Evolutionary conservation across 192 early-diverging fungal genomes (phyloP).

Genomic region (Coemansia sp.): DNA sequence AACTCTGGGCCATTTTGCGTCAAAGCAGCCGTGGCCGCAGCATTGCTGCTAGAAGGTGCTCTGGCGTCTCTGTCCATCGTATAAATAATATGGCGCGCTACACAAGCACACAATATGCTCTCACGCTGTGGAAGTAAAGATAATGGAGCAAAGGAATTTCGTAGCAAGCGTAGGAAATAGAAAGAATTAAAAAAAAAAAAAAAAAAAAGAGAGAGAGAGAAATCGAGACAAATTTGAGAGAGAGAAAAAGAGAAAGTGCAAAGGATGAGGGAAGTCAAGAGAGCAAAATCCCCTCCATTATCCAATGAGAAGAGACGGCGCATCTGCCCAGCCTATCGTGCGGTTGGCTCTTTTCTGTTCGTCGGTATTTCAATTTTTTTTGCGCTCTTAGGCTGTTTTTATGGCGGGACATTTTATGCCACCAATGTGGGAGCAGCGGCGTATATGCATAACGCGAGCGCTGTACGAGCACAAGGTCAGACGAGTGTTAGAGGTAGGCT

Average conservation of each 20-base stretch:
- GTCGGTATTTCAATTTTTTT: background rate
- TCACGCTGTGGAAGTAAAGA: background rate
- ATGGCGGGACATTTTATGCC: conserved; percentile 55
- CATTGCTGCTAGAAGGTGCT: background rate
- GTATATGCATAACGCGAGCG: conserved; percentile 60
- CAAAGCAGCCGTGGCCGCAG: conserved; percentile 1
- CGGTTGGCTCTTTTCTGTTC: background rate
- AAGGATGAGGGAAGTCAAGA: too few species aligned
- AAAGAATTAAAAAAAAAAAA: background rate
- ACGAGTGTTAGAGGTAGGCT: conserved; percentile 81
- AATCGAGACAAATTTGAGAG: background rate
- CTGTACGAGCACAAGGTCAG: conserved; percentile 58
- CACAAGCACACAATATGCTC: background rate
- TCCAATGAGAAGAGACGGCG: background rate
- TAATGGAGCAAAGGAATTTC: background rate
- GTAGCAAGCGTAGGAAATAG: background rate
- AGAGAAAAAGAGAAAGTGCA: background rate
- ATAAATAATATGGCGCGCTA: background rate
- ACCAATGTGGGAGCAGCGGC: conserved; percentile 84
- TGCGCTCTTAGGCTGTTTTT: background rate
- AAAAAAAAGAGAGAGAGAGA: too few species aligned
- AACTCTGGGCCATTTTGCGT: background rate
- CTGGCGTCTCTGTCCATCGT: conserved; percentile 10
- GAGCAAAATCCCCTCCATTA: background rate
- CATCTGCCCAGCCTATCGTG: too few species aligned